Conservation (phyloP, 306 rosid species). For the Medicago arabica region DNA sequence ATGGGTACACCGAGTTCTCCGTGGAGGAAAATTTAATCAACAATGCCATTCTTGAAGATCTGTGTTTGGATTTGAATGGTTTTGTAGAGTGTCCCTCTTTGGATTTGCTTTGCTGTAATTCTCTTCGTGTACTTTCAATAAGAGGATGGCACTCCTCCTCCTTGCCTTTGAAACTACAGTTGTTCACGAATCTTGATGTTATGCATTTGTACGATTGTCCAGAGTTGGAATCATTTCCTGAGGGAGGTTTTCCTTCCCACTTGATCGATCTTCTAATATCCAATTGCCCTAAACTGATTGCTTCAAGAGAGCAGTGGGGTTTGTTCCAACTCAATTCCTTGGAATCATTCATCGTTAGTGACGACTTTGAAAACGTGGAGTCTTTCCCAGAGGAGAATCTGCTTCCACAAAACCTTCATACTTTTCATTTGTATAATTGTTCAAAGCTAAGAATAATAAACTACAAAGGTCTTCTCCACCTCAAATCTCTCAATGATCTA, state of each 20-base stretch:
- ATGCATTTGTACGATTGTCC: background rate
- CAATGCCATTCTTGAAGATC: background rate
- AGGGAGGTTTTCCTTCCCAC: background rate
- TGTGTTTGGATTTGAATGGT: background rate
- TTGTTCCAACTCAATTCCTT: constrained; percentile 1
- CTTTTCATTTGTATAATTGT: background rate
- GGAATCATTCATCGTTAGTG: background rate
- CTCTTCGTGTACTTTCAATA: background rate
- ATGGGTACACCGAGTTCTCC: background rate
- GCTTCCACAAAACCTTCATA: background rate
- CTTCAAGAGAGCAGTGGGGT: constrained; percentile 2
- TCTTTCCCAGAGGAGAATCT: background rate
- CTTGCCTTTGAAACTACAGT: background rate
- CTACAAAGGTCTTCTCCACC: background rate
- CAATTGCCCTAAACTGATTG: background rate
- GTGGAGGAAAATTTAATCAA: background rate
- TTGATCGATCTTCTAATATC: background rate
- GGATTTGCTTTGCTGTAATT: background rate
- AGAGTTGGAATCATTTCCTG: background rate
- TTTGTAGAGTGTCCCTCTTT: background rate
- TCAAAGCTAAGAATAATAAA: background rate
- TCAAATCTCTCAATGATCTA: background rate
- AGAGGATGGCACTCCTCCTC: background rate
- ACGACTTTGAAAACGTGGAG: background rate
- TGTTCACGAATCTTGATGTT: background rate